Evolutionary conservation across 2,329 filamentous ascomycete genomes (phyloP).

Genomic region (Xylariaceae sp.): DNA sequence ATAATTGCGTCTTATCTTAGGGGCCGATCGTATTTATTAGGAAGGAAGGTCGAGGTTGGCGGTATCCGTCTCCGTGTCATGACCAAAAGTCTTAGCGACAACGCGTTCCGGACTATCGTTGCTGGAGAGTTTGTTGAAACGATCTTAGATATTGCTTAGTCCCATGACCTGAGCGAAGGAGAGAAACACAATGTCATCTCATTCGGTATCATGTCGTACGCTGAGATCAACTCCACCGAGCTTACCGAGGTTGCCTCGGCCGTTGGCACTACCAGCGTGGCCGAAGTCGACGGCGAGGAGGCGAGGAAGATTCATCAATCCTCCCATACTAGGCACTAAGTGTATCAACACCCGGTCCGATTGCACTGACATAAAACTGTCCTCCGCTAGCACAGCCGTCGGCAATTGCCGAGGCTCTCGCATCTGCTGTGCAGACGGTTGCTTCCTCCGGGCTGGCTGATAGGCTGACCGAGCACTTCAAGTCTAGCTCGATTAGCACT

Average conservation of each 20-base stretch:
- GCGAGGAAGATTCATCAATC: conserved; percentile 50
- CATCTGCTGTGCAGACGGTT: conserved; percentile 54
- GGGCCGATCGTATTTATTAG: conserved; percentile 31
- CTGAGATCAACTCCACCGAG: conserved; percentile 52
- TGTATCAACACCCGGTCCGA: conserved; percentile 48
- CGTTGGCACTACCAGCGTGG: conserved; percentile 59
- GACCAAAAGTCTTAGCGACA: conserved; percentile 47
- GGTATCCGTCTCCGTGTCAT: conserved; percentile 55
- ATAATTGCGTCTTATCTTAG: not conserved
- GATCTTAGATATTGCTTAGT: conserved; percentile 57
- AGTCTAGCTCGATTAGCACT: conserved; percentile 50
- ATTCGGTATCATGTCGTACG: conserved; percentile 58
- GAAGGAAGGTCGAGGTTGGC: conserved; percentile 50
- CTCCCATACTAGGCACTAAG: conserved; percentile 25
- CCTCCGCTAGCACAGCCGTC: conserved; percentile 54
- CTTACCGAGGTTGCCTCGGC: conserved; percentile 59
- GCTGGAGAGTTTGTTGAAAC: conserved; percentile 54
- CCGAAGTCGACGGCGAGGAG: conserved; percentile 58
- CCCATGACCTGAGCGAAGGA: conserved; percentile 54
- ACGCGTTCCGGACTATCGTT: conserved; percentile 54
- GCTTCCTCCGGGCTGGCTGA: conserved; percentile 51
- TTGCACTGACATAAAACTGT: conserved; percentile 53
- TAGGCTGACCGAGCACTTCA: conserved; percentile 66
- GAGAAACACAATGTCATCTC: conserved; percentile 61
- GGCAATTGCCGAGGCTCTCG: conserved; percentile 55